Conservation (phyloP, 768 basidiomycete genomes). For the Nidularia pulvinata region DNA sequence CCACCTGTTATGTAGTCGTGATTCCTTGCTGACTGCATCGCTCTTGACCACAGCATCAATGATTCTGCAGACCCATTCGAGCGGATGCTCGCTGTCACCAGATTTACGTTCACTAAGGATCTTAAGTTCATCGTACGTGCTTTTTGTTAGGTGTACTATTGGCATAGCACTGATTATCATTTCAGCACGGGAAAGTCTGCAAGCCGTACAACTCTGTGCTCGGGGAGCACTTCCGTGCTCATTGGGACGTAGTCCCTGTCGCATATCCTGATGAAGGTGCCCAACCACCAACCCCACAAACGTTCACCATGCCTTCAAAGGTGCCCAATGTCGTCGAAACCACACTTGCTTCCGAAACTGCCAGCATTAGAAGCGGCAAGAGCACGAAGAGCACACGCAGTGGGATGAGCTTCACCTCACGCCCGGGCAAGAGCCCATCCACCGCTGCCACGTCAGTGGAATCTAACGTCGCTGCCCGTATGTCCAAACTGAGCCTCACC, state of each 20-base stretch:
- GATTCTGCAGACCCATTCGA: constrained; percentile 92
- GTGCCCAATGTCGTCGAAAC: constrained; percentile 13
- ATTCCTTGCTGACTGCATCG: not conserved
- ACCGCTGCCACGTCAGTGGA: constrained; percentile 48
- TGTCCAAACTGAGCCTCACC: constrained; percentile 62
- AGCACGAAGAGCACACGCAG: constrained; percentile 65
- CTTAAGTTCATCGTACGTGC: constrained; percentile 84
- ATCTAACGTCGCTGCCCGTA: constrained; percentile 46
- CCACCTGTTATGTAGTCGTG: not conserved
- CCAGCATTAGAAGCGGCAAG: constrained; percentile 57
- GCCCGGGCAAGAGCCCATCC: constrained; percentile 47
- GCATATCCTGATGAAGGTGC: constrained; percentile 46
- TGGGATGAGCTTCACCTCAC: constrained; percentile 54
- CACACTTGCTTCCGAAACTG: constrained; percentile 39
- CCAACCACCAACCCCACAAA: constrained; percentile 43
- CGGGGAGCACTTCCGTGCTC: constrained; percentile 87
- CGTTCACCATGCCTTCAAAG: constrained; percentile 26
- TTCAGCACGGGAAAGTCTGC: constrained; percentile 86
- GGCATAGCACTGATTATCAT: constrained; percentile 1
- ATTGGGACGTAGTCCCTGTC: constrained; percentile 80
- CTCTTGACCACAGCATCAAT: constrained; percentile 64
- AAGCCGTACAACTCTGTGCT: constrained; percentile 92
- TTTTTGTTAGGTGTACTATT: not conserved
- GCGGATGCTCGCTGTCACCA: constrained; percentile 89
- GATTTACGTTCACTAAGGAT: constrained; percentile 91